These are phyloP conservation scores for Ophiostoma sp. DNA, from an alignment of 2,329 filamentous ascomycete genomes.

Conservation along the genomic window DNA sequence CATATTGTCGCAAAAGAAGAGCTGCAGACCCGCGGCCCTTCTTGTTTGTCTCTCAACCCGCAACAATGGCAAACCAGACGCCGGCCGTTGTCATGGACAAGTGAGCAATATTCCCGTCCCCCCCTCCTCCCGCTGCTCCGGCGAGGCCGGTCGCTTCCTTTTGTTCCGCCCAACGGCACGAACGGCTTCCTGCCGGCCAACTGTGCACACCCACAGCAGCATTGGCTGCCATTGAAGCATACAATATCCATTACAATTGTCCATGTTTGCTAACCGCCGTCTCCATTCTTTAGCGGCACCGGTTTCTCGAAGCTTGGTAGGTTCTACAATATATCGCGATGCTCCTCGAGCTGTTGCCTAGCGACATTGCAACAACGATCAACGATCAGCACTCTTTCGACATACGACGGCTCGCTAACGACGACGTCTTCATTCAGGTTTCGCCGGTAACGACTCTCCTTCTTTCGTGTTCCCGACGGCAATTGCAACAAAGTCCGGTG, in stretches of 20 bases:
- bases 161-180: background rate
- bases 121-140: constrained; percentile 31
- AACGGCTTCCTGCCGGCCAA: background rate
- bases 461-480: constrained; percentile 99
- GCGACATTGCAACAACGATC: background rate
- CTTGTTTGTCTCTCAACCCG: constrained; percentile 20
- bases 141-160: constrained; percentile 20
- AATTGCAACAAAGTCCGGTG: constrained; percentile 87
- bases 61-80: constrained; percentile 91
- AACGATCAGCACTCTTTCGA: background rate
- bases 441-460: constrained; percentile 97
- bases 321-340: constrained; percentile 34
- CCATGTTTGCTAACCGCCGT: constrained; percentile 28
- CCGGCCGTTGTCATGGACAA: constrained; percentile 99
- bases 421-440: constrained; percentile 59
- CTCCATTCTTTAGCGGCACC: constrained; percentile 73
- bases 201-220: background rate
- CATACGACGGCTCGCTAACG: background rate
- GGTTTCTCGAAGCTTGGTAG: constrained; percentile 98
- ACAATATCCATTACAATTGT: background rate
- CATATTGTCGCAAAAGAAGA: constrained; percentile 13
- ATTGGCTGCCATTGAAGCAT: background rate
- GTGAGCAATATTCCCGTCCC: constrained; percentile 59
- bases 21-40: constrained; percentile 22
- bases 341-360: constrained; percentile 27